Evolutionary conservation across 495 filamentous ascomycete genomes (phyloP), one percentile per base, ranked within the genome.

Genomic region (Lophiostoma macrostomum): DNA sequence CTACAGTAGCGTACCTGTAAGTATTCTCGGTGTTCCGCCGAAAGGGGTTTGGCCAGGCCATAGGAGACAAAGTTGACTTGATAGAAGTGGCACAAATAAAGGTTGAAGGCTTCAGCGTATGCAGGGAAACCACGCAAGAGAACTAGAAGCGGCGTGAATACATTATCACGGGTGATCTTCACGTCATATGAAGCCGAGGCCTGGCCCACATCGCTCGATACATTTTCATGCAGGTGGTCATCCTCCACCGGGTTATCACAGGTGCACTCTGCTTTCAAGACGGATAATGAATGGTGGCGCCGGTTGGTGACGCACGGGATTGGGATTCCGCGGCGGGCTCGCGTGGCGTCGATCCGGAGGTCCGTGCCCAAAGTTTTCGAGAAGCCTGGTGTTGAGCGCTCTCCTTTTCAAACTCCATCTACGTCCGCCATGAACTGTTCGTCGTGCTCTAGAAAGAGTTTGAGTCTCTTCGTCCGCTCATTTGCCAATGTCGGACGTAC

Each of bases 381-480:
- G 31, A 47, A 32, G n/a, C 35, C 39, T 34, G 24, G 2, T 27
- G 12, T 10, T 22, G 19, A 38, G 22, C 46, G 37, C 34, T 29
- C 46, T 38, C 28, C 22, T 51, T 20, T 37, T 39, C 34, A n/a
- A 20, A 2, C 16, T n/a, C 10, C 14, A 10, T 42, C 30, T 19
- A n/a, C 38, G 27, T 5, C 28, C 35, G 65, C 38, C 18, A 80
- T 80, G 77, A 67, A 44, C 57, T 80, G 76, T 64, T 60, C 65
- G 14, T 79, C 46, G 0, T 57, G 78, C 46, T 69, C 71, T 19
- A 68, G 65, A n/a, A 63, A 67, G 14, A 68, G 74, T 14, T 61
- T 80, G 39, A 59, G 68, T 36, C 60, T 76, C 16, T 81, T 81
- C 44, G 64, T 80, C 10, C 68, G 71, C 23, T 76, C 66, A 47